Evolutionary conservation across 495 filamentous ascomycete species (phyloP).

Genomic region (Elaphomyces granulatus): DNA sequence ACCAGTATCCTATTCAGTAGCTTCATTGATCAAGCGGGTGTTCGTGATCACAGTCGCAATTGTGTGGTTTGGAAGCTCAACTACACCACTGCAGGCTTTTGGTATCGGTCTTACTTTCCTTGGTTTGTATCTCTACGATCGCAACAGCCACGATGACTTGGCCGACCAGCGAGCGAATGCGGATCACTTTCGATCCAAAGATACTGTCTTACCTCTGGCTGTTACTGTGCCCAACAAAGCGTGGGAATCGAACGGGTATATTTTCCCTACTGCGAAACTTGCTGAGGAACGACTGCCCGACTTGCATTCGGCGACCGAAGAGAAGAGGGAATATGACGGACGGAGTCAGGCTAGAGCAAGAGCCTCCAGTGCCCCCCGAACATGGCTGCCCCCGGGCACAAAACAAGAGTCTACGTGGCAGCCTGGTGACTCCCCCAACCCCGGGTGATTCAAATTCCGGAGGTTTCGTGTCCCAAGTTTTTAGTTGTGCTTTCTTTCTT

Average conservation of each 20-base stretch:
- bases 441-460: no score
- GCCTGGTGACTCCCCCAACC: constrained; percentile 27
- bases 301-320: constrained; percentile 22
- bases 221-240: constrained; percentile 20
- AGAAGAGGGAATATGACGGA: constrained; percentile 43
- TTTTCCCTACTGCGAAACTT: constrained; percentile 19
- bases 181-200: constrained; percentile 41
- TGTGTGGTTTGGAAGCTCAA: constrained; percentile 85
- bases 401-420: constrained; percentile 74
- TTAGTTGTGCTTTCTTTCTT: no score
- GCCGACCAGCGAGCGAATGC: constrained; percentile 55
- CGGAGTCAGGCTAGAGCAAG: constrained; percentile 34
- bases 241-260: constrained; percentile 31
- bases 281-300: constrained; percentile 14
- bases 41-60: constrained; percentile 94
- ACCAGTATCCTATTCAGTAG: constrained; percentile 94
- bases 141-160: constrained; percentile 70
- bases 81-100: constrained; percentile 64
- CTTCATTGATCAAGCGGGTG: constrained; percentile 87
- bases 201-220: constrained; percentile 58
- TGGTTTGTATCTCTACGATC: constrained; percentile 91
- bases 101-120: constrained; percentile 84
- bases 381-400: constrained; percentile 59
- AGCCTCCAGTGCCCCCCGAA: constrained; percentile 38
- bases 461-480: no score